Conservation (phyloP, 805 yeast genomes). For the Ogataea angusta region DNA sequence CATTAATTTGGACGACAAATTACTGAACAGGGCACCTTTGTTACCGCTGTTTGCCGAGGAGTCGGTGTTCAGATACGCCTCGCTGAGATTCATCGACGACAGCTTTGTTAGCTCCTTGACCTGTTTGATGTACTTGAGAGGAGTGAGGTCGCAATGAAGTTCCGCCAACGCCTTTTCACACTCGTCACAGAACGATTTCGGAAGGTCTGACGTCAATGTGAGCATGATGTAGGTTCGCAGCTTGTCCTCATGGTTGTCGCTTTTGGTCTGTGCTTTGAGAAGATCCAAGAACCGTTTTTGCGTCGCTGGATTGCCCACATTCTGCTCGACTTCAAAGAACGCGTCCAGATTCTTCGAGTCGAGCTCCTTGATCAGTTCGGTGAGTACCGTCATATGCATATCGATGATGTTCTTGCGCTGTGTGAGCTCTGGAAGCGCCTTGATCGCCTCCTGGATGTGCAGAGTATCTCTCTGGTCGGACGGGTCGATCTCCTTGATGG, state of each 20-base stretch:
- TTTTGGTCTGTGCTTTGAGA: conserved; percentile 51
- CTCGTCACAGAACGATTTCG: conserved; percentile 47
- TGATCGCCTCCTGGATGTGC: conserved; percentile 81
- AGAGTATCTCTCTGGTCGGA: conserved; percentile 52
- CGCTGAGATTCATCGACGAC: conserved; percentile 36
- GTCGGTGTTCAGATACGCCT: conserved; percentile 24
- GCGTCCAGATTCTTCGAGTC: conserved; percentile 87
- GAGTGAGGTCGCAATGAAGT: conserved; percentile 56
- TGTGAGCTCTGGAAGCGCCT: conserved; percentile 87
- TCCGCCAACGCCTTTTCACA: conserved; percentile 60
- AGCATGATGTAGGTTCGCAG: conserved; percentile 85
- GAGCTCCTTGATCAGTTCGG: conserved; percentile 75
- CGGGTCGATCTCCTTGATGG: conserved; percentile 73
- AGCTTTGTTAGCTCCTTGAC: conserved; percentile 73
- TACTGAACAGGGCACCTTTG: conserved; percentile 57
- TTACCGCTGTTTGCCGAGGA: conserved; percentile 33
- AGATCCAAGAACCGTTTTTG: conserved; percentile 59
- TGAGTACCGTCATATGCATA: conserved; percentile 94
- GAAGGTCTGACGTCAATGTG: conserved; percentile 52
- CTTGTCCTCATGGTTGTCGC: conserved; percentile 63
- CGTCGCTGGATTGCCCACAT: conserved; percentile 57
- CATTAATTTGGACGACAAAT: conserved; percentile 71
- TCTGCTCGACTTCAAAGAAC: conserved; percentile 92
- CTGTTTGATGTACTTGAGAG: conserved; percentile 72
- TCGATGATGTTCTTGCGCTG: conserved; percentile 85